Percentiles rank a stretch among this genome's conserved stretches.
These are phyloP conservation scores for Rhododendron griersonianum DNA, from an alignment of 148 eudicot species.

Conservation along the genomic window DNA sequence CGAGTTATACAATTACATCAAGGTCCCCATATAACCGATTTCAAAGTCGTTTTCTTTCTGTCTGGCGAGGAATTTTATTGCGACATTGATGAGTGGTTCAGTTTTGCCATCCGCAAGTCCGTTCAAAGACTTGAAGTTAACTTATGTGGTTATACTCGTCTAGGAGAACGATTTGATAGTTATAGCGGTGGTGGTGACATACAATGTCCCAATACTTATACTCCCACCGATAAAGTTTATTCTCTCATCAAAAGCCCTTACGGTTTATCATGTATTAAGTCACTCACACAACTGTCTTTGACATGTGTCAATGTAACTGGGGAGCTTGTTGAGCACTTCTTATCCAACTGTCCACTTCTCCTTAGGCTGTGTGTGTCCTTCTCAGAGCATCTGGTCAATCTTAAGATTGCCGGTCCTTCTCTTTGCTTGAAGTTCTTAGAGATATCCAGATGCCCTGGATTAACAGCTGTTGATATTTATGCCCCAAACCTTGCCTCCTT, in stretches of 20 bases:
- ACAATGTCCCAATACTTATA: neutral
- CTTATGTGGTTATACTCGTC: neutral
- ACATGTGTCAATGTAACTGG: neutral
- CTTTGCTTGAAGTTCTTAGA: neutral
- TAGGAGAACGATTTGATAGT: too few species aligned
- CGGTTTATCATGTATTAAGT: neutral
- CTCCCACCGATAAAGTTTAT: neutral
- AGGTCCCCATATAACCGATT: neutral
- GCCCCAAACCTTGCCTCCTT: neutral
- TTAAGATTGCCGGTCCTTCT: neutral
- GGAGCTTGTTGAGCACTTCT: neutral
- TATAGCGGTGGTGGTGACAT: neutral
- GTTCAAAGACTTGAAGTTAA: neutral
- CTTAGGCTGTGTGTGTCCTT: neutral
- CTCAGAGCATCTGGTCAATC: neutral
- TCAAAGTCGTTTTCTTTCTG: neutral
- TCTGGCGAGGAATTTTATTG: neutral
- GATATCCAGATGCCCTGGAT: neutral
- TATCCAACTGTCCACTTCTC: neutral
- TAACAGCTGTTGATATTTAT: neutral
- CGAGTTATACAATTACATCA: neutral
- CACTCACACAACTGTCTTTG: neutral
- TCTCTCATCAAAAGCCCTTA: neutral
- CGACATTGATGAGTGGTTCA: neutral
- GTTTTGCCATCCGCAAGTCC: neutral